Evolutionary conservation across 169 alveolate species (phyloP), one percentile per base, ranked within the genome.

Genomic region (Eimeria nieschulzi): DNA sequence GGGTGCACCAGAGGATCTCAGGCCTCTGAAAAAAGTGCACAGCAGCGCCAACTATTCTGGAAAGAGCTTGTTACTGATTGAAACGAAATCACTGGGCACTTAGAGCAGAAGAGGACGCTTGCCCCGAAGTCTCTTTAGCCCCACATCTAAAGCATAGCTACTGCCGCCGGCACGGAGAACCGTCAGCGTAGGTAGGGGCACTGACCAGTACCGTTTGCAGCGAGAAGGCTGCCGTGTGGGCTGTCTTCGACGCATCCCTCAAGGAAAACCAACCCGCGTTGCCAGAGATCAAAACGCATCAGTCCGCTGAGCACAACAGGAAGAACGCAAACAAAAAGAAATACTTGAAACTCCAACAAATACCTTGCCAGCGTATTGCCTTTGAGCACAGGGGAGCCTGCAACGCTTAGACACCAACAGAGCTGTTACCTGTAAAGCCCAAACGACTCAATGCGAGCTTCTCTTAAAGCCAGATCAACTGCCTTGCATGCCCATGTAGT

Each of bases 191-290:
- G 46, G 46, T 33, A 33, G 46, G 46, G 0, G 46, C 46, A 33
- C 90, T 19, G 51, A 82, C 90, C 90, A 39, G 90, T 55, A 61
- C 90, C 90, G 90, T 82, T 82, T 23, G 75, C 64, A 61, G 90
- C n/a, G 33, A 39, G 25, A 15, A 39, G 51, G 0, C 23, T 33
- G 51, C 78, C 90, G 6, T 61, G 63, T 9, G 79, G 17, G 55
- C n/a, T 12, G 61, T 12, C 66, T 6, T 82, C 61, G 53, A 61
- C 63, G 53, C 33, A 61, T 19, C 90, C 90, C 59, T 82, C 55
- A 33, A 82, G 23, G 64, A 82, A 9, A 26, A 82, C 90, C 61
- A 82, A n/a, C n/a, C 90, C 90, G n/a, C 90, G 90, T 26, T 15
- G 55, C 9, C 61, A 59, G 64, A 82, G 33, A 54, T 82, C 63